Evolutionary conservation across 2,329 filamentous ascomycete species (phyloP).

Genomic region (Stemphylium lycopersici): DNA sequence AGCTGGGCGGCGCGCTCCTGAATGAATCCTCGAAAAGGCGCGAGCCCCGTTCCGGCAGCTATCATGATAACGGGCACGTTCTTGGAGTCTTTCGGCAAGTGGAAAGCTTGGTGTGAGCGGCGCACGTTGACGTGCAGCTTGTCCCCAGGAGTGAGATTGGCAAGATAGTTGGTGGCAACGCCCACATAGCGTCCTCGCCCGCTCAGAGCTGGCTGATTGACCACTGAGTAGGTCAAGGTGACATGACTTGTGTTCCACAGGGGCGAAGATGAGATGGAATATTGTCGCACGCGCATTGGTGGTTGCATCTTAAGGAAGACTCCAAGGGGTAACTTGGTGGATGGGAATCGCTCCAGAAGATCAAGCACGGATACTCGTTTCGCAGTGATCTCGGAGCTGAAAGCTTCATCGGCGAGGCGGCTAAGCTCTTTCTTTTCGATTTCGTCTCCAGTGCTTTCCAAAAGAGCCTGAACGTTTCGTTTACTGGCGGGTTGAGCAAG

Average conservation of each 20-base stretch:
- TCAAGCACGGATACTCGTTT: slow-evolving; percentile 71
- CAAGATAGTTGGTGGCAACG: slow-evolving; percentile 53
- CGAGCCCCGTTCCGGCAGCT: slow-evolving; percentile 49
- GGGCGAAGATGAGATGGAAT: slow-evolving; percentile 79
- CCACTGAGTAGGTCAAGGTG: slow-evolving; percentile 72
- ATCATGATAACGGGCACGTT: slow-evolving; percentile 52
- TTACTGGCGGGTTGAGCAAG: slow-evolving; percentile 74
- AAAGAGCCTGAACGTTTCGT: slow-evolving; percentile 60
- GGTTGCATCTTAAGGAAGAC: slow-evolving; percentile 74
- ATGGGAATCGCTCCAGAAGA: slow-evolving; percentile 67
- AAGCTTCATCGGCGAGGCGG: slow-evolving; percentile 53
- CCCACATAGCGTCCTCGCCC: slow-evolving; percentile 53
- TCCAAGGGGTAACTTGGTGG: slow-evolving; percentile 66
- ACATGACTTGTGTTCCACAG: slow-evolving; percentile 62
- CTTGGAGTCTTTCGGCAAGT: slow-evolving; percentile 51
- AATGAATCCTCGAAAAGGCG: slow-evolving; percentile 53
- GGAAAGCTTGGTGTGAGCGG: slow-evolving; percentile 52
- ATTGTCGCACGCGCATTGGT: slow-evolving; percentile 78
- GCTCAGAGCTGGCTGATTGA: slow-evolving; percentile 61
- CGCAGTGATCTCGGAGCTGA: slow-evolving; percentile 47
- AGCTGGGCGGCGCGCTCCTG: slow-evolving; percentile 51
- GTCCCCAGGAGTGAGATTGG: slow-evolving; percentile 49
- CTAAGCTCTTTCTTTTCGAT: slow-evolving; percentile 57
- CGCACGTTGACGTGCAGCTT: slow-evolving; percentile 52
- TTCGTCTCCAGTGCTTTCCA: slow-evolving; percentile 59